Evolutionary conservation across 2,329 filamentous ascomycete genomes (phyloP), one percentile per base, ranked within the genome.

Genomic region (Celoporthe dispersa): DNA sequence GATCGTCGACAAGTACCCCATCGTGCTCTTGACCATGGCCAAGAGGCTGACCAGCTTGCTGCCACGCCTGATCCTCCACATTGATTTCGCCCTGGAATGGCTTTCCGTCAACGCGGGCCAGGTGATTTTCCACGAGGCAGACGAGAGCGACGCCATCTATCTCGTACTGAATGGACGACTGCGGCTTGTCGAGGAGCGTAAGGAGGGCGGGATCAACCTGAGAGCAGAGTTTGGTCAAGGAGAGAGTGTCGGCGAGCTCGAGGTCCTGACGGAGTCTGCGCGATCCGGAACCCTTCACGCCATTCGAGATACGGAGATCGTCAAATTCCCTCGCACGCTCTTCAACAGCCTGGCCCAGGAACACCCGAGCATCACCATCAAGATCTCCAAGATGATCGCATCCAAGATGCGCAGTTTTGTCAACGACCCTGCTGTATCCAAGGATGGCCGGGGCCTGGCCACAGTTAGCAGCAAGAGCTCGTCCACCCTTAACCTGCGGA

Each of bases 31-130:
- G 61, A 99, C 97, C 0, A 94, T 99, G 91, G 96, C 96, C 0
- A 99, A 99, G 81, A 87, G 96, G 63, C 83, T 99, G 70, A 98
- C 97, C 0, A 94, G 90, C 72, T 88, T 99, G 7, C 84, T 99
- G 4, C 96, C 97, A 0, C 90, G 93, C 19, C 84, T 99, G 67
- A 94, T 99, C 72, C 85, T 98, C 22, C 96, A 99, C 77, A 98
- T 99, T 73, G 96, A 99, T 80, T 99, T 99, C 81, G 96, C 96
- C 4, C 85, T 99, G 25, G 97, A 99, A 82, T 99, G 97, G 96
- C 91, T 98, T 3, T 97, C 99, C 78, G 94, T 99, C 72, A 94
- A 94, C 80, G 94, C 96, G 3, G 94, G 96, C 0, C 94, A 99
- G 78, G 92, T 98, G 12, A 92, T 99, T 48, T 97, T 97, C 78